A percentile compares a stretch with the other conserved stretches of the same genome.
phyloP scores from a whole-genome alignment of 805 yeast genomes.

The Starmerella khaoyaiensis region DNA sequence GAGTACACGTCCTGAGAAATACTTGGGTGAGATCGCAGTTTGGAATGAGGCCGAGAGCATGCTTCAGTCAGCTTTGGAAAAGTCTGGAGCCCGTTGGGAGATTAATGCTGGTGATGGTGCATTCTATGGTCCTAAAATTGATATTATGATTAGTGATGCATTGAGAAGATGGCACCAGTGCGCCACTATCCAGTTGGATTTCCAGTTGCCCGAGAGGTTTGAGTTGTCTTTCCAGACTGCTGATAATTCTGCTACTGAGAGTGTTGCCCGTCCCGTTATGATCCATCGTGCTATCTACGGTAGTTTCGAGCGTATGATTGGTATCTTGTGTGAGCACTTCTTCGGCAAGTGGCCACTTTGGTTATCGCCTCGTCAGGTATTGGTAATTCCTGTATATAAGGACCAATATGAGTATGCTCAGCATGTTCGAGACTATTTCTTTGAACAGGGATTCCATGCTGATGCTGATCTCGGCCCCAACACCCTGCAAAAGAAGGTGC shows the following conservation, averaged over 20 bases:
- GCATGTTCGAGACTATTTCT: constrained; percentile 53
- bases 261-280: constrained; percentile 83
- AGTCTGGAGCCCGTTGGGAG: constrained; percentile 87
- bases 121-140: constrained; percentile 94
- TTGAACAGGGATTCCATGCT: constrained; percentile 64
- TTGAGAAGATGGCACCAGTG: constrained; percentile 96
- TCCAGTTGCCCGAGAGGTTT: constrained; percentile 93
- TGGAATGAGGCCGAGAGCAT: constrained; percentile 88
- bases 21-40: constrained; percentile 82
- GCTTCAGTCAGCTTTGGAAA: constrained; percentile 68
- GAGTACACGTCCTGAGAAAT: constrained; percentile 94
- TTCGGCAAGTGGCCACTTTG: constrained; percentile 99
- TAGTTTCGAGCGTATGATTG: constrained; percentile 98
- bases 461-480: constrained; percentile 91
- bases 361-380: constrained; percentile 97
- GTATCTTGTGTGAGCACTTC: constrained; percentile 92
- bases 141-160: constrained; percentile 89
- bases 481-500: constrained; percentile 95
- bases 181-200: constrained; percentile 96
- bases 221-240: constrained; percentile 64
- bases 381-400: constrained; percentile 94
- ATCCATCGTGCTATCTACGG: constrained; percentile 98
- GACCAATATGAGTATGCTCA: constrained; percentile 85
- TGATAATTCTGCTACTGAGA: constrained; percentile 24
- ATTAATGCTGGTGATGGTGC: constrained; percentile 96